These are phyloP conservation scores for Paecilomyces niveus DNA, from an alignment of 2,329 filamentous ascomycete genomes.

Conservation along the genomic window DNA sequence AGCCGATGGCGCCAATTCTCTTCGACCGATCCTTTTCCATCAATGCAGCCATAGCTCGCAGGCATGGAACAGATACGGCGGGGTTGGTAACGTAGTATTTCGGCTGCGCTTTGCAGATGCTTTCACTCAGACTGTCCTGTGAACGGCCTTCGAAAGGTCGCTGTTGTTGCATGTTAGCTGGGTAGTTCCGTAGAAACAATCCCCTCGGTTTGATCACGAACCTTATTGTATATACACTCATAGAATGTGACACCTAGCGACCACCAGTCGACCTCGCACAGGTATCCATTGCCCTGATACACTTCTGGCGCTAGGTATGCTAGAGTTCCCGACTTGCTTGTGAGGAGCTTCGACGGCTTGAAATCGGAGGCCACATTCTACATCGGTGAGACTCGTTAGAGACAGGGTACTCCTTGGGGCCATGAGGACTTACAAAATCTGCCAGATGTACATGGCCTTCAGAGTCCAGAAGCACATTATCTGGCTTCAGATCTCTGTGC, in stretches of 20 bases:
- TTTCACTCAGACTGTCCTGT: conserved; percentile 69
- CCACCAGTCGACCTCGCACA: conserved; percentile 95
- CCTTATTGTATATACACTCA: conserved; percentile 99
- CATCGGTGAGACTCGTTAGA: conserved; percentile 6
- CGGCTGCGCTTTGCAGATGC: conserved; percentile 74
- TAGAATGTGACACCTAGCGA: conserved; percentile 97
- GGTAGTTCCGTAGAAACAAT: neutral
- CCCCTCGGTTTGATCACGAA: conserved; percentile 30
- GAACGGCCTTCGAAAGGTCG: conserved; percentile 88
- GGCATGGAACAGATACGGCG: conserved; percentile 77
- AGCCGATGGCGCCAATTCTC: conserved; percentile 75
- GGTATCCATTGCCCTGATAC: conserved; percentile 83
- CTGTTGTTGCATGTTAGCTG: conserved; percentile 43
- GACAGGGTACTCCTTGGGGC: neutral
- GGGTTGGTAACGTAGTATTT: conserved; percentile 90
- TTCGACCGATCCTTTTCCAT: conserved; percentile 72
- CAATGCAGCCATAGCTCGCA: conserved; percentile 80
- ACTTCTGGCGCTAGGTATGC: conserved; percentile 96
- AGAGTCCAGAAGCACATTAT: conserved; percentile 80
- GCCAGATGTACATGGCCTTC: conserved; percentile 95
- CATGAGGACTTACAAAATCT: conserved; percentile 69
- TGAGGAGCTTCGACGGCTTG: conserved; percentile 70
- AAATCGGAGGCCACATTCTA: conserved; percentile 97
- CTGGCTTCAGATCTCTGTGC: conserved; percentile 84
- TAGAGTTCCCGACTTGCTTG: conserved; percentile 92